Evolutionary conservation across 2,329 filamentous ascomycete genomes (phyloP).

Genomic region (Xylariaceae sp.): DNA sequence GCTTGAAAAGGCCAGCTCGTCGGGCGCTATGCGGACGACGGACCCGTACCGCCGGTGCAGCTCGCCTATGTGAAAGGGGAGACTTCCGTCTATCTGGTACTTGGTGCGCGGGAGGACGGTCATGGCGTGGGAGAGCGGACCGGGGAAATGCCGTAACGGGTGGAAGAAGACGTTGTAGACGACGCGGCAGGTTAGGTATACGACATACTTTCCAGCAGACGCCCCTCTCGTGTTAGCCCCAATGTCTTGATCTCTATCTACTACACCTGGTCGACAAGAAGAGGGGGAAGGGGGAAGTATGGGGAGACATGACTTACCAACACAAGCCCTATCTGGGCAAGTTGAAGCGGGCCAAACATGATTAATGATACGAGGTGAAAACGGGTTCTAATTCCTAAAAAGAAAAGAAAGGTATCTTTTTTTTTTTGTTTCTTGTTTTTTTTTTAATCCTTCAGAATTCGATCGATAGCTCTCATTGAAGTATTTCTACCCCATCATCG

Average conservation of each 20-base stretch:
- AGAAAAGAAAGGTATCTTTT: no score
- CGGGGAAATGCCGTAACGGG: constrained; percentile 27
- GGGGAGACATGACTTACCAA: neutral
- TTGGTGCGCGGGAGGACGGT: constrained; percentile 19
- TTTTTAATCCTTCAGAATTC: no score
- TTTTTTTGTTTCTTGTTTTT: no score
- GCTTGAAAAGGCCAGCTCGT: constrained; percentile 38
- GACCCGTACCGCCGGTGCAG: constrained; percentile 35
- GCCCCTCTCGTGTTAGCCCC: neutral
- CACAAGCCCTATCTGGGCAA: constrained; percentile 11
- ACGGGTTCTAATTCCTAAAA: no score
- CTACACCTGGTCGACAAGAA: neutral
- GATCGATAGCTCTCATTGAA: no score
- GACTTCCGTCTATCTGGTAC: constrained; percentile 15
- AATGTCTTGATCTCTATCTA: neutral
- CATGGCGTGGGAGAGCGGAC: constrained; percentile 26
- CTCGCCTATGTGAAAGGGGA: constrained; percentile 20
- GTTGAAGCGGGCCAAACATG: constrained; percentile 1
- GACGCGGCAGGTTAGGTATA: constrained; percentile 3
- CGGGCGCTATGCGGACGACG: constrained; percentile 37
- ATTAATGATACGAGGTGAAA: neutral
- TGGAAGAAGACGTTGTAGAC: constrained; percentile 25
- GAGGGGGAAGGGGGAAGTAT: neutral
- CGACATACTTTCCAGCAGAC: constrained; percentile 3
- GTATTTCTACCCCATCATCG: no score